Evolutionary conservation across 2,329 filamentous ascomycete species (phyloP), one percentile per base, ranked within the genome.

Genomic region (Sclerotinia minor): DNA sequence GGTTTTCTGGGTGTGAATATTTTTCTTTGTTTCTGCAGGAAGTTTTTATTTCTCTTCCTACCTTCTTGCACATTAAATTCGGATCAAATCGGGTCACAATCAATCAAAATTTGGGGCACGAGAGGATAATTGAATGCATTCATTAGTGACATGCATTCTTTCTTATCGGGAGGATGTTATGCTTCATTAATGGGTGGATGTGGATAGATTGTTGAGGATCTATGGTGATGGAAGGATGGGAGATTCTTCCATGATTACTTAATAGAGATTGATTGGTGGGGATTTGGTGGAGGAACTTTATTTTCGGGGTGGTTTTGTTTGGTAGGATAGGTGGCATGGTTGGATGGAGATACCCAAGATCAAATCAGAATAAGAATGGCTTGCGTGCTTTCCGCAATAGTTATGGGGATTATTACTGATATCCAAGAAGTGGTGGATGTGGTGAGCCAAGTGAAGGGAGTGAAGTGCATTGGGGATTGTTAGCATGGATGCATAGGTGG

Each of bases 321-420:
- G 64, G 38, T 58, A 59, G 53, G 52, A 64, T 53, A 21, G 53
- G 41, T 32, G 64, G 64, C 54, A 49, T 66, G 54, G 54, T 41
- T 66, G 64, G 64, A 60, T 66, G 64, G 64, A 66, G 64, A 66
- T 66, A 66, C 64, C 64, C 64, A 60, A 66, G 64, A 66, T 66
- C 54, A 61, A 55, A 53, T 49, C 64, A 65, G 64, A 65, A 64
- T 64, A 53, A 64, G 60, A 60, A 64, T 64, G 45, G 32, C n/a
- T 50, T n/a, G 35, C 49, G 35, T 53, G 60, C 44, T 44, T 49
- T 60, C 44, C 29, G 21, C 44, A 38, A 64, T 53, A 47, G 38
- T 21, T n/a, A 29, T 64, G 29, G 49, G 29, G 49, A 32, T 57
- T 49, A 26, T 47, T 41, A 60, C 21, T 50, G 57, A 60, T 60